Conservation (phyloP, 2,329 filamentous ascomycete species). For the Triangularia setosa region DNA sequence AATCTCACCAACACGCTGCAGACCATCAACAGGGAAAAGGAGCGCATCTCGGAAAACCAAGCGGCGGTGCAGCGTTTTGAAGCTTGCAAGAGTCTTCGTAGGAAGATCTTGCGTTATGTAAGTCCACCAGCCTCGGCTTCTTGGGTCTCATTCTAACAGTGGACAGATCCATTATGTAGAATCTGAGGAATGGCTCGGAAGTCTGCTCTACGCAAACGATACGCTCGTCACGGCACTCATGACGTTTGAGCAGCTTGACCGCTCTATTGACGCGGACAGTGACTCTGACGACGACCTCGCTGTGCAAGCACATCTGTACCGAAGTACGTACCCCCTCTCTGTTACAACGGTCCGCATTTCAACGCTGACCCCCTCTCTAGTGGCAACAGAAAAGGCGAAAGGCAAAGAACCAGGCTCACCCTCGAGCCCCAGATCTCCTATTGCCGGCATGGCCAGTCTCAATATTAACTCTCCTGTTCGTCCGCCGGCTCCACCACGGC, state of each 20-base stretch:
- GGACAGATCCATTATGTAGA: constrained; percentile 79
- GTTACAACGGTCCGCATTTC: neutral
- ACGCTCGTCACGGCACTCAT: constrained; percentile 91
- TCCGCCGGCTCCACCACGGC: constrained; percentile 45
- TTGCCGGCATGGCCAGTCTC: constrained; percentile 43
- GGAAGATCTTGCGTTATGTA: constrained; percentile 81
- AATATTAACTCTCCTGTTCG: constrained; percentile 41
- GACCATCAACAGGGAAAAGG: constrained; percentile 82
- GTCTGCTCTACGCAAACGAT: constrained; percentile 89
- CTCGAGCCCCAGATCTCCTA: constrained; percentile 32
- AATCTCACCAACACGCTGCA: constrained; percentile 85
- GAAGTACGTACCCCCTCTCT: constrained; percentile 43
- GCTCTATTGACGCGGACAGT: constrained; percentile 72
- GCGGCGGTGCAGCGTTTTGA: constrained; percentile 76
- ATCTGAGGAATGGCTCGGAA: constrained; percentile 85
- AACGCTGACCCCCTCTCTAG: constrained; percentile 34
- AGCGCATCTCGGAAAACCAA: constrained; percentile 81
- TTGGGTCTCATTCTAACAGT: constrained; percentile 26
- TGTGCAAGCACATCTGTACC: constrained; percentile 62
- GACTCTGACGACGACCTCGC: constrained; percentile 66
- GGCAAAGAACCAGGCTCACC: constrained; percentile 46
- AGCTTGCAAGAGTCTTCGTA: constrained; percentile 76
- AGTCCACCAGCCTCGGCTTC: constrained; percentile 25
- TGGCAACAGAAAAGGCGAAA: constrained; percentile 51
- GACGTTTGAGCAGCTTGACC: constrained; percentile 90